Base-by-base conservation (phyloP, 768 basidiomycete species). In the Leucocoprinus sp. region DNA sequence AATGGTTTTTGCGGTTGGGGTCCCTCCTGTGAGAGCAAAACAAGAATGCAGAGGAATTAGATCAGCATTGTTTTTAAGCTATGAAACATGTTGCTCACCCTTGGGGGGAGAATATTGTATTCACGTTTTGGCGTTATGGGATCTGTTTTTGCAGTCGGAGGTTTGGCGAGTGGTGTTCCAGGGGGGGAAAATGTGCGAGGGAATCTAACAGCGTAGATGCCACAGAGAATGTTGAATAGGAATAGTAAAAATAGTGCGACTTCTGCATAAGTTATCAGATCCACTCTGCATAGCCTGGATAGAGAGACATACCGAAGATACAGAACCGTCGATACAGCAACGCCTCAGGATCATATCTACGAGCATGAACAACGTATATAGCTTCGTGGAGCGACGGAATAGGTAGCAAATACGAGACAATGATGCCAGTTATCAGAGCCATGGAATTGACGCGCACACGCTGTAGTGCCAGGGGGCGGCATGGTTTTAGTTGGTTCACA, bases 1-100 rank as follows among this genome's bases (percentile, higher is more conserved):
- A 74, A 74, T 0, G 71, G 60, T 51, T 65, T 70, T 54, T 74
- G 70, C 0, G 59, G 57, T 48, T 68, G 67, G 5, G 70, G 68
- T 35, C 65, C 69, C 21, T 66, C 59, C 69, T 71, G 45, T 21
- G 19, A 28, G n/a, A 34, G 34, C 26, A 12, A 12, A 31, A 19
- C 4, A 41, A n/a, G n/a, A n/a, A n/a, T n/a, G 36, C 26, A 31
- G 17, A 31, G 31, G 11, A 31, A 31, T 5, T 5, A 5, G 26
- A 5, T 23, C 8, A 7, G 35, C 14, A 14, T 18, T 7, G 14
- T 18, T 33, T 12, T 28, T 37, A 35, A 18, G 22, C 4, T 26
- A 19, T 11, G 26, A 11, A n/a, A 34, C n/a, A 31, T 31, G 31
- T 4, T 31, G 59, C 65, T 29, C 38, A 67, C 69, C 43, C 68